phyloP scores from a whole-genome alignment of 169 alveolate genomes.

The Babesia divergens region DNA sequence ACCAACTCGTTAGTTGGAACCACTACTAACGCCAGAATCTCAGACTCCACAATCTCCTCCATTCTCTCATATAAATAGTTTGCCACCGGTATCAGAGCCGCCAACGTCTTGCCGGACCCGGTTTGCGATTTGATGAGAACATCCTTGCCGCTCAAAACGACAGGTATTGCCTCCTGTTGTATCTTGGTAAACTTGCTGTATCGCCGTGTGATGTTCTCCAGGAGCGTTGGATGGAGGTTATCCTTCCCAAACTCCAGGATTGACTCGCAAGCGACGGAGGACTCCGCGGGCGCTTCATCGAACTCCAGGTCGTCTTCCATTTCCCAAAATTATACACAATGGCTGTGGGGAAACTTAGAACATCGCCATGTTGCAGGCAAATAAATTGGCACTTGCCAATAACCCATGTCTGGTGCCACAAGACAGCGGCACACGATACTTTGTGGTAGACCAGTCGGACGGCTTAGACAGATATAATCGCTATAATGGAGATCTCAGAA shows the following conservation, averaged over 20 bases:
- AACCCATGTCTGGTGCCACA: too few species aligned
- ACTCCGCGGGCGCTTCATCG: constrained; percentile 3
- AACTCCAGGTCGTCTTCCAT: constrained; percentile 27
- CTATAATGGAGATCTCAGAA: neutral
- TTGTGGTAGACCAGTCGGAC: too few species aligned
- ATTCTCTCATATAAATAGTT: constrained; percentile 39
- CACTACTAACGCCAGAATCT: constrained; percentile 59
- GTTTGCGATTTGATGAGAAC: constrained; percentile 70
- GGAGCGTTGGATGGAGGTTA: constrained; percentile 41
- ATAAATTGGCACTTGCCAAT: too few species aligned
- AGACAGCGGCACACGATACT: too few species aligned
- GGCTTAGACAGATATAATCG: too few species aligned
- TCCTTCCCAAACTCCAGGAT: constrained; percentile 30
- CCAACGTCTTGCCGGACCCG: constrained; percentile 79
- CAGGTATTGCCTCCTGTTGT: constrained; percentile 65
- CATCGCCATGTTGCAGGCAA: too few species aligned
- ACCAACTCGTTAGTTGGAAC: constrained; percentile 72
- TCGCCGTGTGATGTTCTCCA: constrained; percentile 14
- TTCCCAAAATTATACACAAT: neutral
- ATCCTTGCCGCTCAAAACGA: constrained; percentile 69
- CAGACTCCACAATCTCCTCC: constrained; percentile 24
- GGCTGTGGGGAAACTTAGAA: too few species aligned
- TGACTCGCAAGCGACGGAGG: constrained; percentile 12
- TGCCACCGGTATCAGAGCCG: constrained; percentile 67
- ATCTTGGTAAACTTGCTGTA: constrained; percentile 42